A percentile compares a stretch with the other conserved stretches of the same genome.
These are phyloP conservation scores for Mesotaenium endlicherianum DNA, from an alignment of 139 green algal genomes.

Conservation along the genomic window DNA sequence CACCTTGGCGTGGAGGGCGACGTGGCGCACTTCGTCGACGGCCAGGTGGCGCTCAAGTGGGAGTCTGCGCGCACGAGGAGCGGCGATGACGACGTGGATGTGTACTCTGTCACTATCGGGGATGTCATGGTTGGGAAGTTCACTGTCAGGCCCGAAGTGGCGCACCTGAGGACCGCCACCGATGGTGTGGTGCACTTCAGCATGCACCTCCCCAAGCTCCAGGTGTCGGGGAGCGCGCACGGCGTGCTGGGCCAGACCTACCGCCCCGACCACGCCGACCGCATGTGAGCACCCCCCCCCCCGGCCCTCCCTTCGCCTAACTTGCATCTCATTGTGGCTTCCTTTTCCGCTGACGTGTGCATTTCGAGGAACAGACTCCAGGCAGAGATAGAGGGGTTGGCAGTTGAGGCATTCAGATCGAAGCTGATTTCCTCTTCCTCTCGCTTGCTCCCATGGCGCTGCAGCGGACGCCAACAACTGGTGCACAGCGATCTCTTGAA, in stretches of 20 bases:
- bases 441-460: too few species aligned
- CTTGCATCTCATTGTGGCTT: too few species aligned
- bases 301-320: too few species aligned
- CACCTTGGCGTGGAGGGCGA: neutral
- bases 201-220: neutral
- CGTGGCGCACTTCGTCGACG: neutral
- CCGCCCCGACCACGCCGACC: conserved; percentile 4
- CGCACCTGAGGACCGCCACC: neutral
- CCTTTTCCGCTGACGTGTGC: too few species aligned
- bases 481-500: too few species aligned
- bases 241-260: too few species aligned
- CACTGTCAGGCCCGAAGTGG: neutral
- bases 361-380: too few species aligned
- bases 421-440: too few species aligned
- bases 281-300: neutral
- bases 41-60: neutral
- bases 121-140: neutral
- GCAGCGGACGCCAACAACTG: too few species aligned
- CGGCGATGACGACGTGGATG: neutral
- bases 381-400: too few species aligned
- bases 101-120: neutral
- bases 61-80: neutral
- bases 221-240: neutral
- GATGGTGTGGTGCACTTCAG: neutral
- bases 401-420: too few species aligned